Percentiles rank a stretch among this genome's conserved stretches.
phyloP scores from a whole-genome alignment of 352 stramenopile species.

The Phytophthora foliorum region DNA sequence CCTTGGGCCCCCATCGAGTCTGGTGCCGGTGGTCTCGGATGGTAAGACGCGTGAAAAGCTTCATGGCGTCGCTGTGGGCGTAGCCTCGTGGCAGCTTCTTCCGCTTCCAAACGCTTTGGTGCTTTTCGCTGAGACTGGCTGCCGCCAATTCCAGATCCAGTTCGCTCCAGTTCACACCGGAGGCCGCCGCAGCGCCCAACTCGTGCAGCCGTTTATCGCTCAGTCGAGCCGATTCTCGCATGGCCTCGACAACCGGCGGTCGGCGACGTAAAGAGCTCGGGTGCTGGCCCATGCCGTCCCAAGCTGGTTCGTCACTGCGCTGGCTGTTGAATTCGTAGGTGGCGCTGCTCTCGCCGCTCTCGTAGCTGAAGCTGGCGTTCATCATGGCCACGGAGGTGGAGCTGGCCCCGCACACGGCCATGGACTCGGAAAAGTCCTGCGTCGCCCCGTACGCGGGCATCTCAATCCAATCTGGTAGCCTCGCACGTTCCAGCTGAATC shows the following conservation, averaged over 20 bases:
- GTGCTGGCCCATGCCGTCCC: slow-evolving; percentile 16
- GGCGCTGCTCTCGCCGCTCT: slow-evolving; percentile 32
- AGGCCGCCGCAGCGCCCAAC: slow-evolving; percentile 36
- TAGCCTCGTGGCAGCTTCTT: slow-evolving; percentile 33
- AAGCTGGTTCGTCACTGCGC: slow-evolving; percentile 30
- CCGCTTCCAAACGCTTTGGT: slow-evolving; percentile 44
- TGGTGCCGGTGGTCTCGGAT: slow-evolving; percentile 34
- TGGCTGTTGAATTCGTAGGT: slow-evolving; percentile 30
- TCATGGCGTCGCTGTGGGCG: slow-evolving; percentile 32
- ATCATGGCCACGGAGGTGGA: slow-evolving; percentile 34
- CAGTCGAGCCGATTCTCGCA: slow-evolving; percentile 33
- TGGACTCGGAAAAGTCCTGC: slow-evolving; percentile 20
- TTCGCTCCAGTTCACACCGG: slow-evolving; percentile 45
- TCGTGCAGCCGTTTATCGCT: slow-evolving; percentile 55
- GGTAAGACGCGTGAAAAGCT: slow-evolving; percentile 38
- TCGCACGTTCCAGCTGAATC: slow-evolving; percentile 12
- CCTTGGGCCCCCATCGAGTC: slow-evolving; percentile 43
- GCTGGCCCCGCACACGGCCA: slow-evolving; percentile 22
- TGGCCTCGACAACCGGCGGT: slow-evolving; percentile 18
- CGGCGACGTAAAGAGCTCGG: slow-evolving; percentile 23
- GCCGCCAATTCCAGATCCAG: slow-evolving; percentile 46
- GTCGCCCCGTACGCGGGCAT: slow-evolving; percentile 18
- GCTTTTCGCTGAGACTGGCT: slow-evolving; percentile 24
- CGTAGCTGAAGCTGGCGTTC: slow-evolving; percentile 40
- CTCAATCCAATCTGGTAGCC: slow-evolving; percentile 3